These are phyloP conservation scores for Myxozyma sirexii DNA, from an alignment of 805 yeast species.

Conservation along the genomic window DNA sequence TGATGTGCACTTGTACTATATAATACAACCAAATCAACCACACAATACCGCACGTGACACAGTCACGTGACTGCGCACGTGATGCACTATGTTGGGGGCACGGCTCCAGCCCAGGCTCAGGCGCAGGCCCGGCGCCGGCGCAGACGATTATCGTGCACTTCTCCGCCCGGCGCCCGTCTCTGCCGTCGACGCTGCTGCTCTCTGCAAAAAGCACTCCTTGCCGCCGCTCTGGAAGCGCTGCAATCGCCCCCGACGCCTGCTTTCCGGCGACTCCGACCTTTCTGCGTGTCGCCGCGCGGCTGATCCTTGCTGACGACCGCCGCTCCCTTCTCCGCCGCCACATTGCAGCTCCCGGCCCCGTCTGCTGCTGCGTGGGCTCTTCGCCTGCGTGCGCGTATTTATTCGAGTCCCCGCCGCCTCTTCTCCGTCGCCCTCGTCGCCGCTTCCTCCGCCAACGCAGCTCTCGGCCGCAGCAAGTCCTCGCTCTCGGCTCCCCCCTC, in stretches of 20 bases:
- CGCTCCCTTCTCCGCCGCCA: background rate
- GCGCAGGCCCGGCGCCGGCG: background rate
- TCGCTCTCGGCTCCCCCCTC: conserved; percentile 1
- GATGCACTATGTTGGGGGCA: background rate
- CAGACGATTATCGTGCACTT: background rate
- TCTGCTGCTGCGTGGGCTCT: background rate
- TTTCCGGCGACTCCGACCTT: background rate
- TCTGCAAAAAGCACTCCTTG: background rate
- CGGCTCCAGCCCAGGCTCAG: background rate
- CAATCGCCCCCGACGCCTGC: background rate
- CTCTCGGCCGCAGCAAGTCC: conserved; percentile 5
- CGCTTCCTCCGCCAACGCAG: background rate
- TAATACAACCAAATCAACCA: background rate
- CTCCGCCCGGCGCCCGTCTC: background rate
- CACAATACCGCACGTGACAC: background rate
- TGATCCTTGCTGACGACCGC: background rate
- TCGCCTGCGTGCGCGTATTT: background rate
- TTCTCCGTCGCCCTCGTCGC: background rate
- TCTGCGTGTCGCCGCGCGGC: background rate
- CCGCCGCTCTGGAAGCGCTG: background rate
- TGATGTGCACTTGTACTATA: background rate
- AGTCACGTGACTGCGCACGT: background rate
- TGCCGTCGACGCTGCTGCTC: background rate
- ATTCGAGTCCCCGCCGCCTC: background rate
- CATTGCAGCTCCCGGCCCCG: background rate